phyloP scores from a whole-genome alignment of 2,329 filamentous ascomycete genomes.

The Penicillium thymicola region DNA sequence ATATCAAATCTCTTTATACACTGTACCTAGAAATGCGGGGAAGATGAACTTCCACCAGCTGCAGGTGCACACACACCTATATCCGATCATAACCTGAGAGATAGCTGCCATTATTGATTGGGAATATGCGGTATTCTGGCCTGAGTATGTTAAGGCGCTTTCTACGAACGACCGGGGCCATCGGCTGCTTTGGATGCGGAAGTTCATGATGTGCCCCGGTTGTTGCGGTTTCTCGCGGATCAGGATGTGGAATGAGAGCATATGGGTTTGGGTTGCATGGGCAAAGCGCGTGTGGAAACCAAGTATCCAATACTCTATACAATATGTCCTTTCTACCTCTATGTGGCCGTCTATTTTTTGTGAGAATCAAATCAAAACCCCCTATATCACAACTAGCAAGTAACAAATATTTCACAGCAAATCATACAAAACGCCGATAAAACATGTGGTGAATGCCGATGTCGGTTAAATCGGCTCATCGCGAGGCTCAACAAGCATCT shows the following conservation, averaged over 20 bases:
- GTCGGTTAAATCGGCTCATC: conserved; percentile 66
- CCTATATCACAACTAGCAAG: conserved; percentile 1
- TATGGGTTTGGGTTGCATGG: conserved; percentile 3
- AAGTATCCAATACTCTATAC: conserved; percentile 1
- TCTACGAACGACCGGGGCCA: background rate
- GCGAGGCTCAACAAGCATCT: conserved; percentile 73
- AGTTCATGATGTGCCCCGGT: background rate
- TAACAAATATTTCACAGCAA: background rate
- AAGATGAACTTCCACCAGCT: too few relatives aligned
- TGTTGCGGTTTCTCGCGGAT: background rate
- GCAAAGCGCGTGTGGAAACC: conserved; percentile 4
- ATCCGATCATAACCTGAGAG: background rate
- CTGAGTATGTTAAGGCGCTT: background rate
- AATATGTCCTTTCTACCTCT: conserved; percentile 7
- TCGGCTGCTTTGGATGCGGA: background rate
- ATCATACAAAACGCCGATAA: background rate
- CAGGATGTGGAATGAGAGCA: background rate
- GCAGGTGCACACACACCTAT: too few relatives aligned
- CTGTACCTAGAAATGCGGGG: too few relatives aligned
- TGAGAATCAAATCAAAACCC: background rate
- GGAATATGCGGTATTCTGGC: background rate
- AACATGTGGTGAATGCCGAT: background rate
- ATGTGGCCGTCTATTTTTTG: conserved; percentile 4
- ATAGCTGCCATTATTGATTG: background rate
- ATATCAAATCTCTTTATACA: too few relatives aligned